Evolutionary conservation across 208 protist species (phyloP).

Genomic region (Crithidia brevicula): DNA sequence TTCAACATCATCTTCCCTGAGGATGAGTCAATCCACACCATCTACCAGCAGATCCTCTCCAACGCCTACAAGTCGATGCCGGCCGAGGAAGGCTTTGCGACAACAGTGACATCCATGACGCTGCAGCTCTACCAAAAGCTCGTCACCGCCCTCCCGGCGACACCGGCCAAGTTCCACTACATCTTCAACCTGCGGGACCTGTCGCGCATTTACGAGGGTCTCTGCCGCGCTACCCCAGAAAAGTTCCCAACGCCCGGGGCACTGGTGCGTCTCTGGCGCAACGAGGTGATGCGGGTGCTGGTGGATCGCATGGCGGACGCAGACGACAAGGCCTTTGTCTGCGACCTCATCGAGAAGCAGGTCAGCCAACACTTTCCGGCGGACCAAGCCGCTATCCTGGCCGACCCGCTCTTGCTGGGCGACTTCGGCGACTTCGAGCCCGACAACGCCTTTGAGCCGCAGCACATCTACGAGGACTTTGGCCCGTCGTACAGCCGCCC

Average conservation of each 20-base stretch:
- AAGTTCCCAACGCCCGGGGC: slow-evolving; percentile 74
- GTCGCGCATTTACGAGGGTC: slow-evolving; percentile 97
- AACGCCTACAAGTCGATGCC: slow-evolving; percentile 86
- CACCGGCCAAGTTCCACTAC: slow-evolving; percentile 99
- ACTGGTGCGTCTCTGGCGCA: slow-evolving; percentile 97
- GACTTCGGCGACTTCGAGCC: slow-evolving; percentile 95
- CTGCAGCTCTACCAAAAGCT: slow-evolving; percentile 95
- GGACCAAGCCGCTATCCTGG: slow-evolving; percentile 56
- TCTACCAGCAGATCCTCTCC: slow-evolving; percentile 96
- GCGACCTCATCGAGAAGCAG: slow-evolving; percentile 71
- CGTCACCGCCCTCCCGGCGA: slow-evolving; percentile 94
- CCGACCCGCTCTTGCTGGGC: slow-evolving; percentile 95
- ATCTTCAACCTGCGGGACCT: slow-evolving; percentile 99
- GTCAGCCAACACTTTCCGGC: slow-evolving; percentile 81
- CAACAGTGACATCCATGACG: slow-evolving; percentile 92
- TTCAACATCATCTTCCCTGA: slow-evolving; percentile 98
- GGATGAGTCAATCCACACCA: slow-evolving; percentile 95
- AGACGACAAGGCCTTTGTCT: slow-evolving; percentile 93
- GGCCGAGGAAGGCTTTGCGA: slow-evolving; percentile 43
- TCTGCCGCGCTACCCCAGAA: slow-evolving; percentile 94
- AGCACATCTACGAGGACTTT: slow-evolving; percentile 95
- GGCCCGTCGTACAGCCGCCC: slow-evolving; percentile 78
- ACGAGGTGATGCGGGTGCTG: slow-evolving; percentile 98
- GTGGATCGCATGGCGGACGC: slow-evolving; percentile 96
- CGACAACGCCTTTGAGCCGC: slow-evolving; percentile 73